Conservation (phyloP, 805 yeast species). For the Cyberlindnera suaveolens region DNA sequence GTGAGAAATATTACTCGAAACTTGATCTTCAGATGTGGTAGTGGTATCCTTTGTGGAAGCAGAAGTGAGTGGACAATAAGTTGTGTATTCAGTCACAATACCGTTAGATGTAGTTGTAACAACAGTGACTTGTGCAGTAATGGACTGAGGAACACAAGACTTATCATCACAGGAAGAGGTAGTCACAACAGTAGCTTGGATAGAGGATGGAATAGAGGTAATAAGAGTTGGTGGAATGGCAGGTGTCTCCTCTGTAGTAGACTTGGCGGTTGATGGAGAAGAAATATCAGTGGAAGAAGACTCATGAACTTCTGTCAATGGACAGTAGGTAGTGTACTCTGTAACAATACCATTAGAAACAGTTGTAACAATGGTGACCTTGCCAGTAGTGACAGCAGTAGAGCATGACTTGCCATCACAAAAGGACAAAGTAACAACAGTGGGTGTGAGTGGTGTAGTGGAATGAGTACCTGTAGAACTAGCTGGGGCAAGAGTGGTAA, state of each 20-base stretch:
- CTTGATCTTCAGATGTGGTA: neutral
- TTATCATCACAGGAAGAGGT: conserved; percentile 27
- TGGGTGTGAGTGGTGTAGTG: conserved; percentile 10
- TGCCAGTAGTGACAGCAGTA: conserved; percentile 21
- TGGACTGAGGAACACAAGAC: conserved; percentile 22
- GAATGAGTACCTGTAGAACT: neutral
- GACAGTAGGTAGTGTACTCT: conserved; percentile 36
- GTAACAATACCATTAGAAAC: conserved; percentile 28
- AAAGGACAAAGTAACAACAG: conserved; percentile 26
- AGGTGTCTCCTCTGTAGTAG: too few relatives aligned
- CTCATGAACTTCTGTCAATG: conserved; percentile 17
- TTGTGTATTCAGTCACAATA: conserved; percentile 32
- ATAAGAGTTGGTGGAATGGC: neutral
- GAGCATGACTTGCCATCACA: conserved; percentile 25
- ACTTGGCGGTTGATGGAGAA: too few relatives aligned
- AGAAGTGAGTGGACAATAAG: conserved; percentile 32
- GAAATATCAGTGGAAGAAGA: neutral
- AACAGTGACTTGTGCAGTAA: conserved; percentile 25
- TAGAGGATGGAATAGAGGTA: conserved; percentile 2
- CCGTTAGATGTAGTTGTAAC: conserved; percentile 26
- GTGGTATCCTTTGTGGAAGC: conserved; percentile 1
- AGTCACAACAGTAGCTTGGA: conserved; percentile 23
- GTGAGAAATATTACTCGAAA: too few relatives aligned
- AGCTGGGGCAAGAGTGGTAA: neutral
- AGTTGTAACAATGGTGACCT: conserved; percentile 26